Conservation (phyloP, 495 filamentous ascomycete species). For the Monascus purpureus region DNA sequence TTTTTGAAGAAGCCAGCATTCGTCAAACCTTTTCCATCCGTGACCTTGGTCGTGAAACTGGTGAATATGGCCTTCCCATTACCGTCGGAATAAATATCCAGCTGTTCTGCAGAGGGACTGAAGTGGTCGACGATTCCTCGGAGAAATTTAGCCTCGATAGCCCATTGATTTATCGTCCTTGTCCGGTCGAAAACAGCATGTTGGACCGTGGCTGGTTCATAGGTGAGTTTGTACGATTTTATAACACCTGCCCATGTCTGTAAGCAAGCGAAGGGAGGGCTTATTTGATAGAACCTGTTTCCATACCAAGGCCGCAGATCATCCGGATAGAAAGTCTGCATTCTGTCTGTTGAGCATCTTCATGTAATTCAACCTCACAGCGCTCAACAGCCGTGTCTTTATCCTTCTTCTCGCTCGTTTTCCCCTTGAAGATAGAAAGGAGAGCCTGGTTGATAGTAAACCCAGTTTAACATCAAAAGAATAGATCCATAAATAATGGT, state of each 20-base stretch:
- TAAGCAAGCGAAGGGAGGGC: too few relatives aligned
- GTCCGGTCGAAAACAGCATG: conserved; percentile 75
- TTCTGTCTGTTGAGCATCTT: conserved; percentile 52
- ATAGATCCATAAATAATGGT: neutral
- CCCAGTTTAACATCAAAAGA: neutral
- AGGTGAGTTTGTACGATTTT: conserved; percentile 83
- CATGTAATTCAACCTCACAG: conserved; percentile 74
- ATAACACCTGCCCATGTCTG: conserved; percentile 81
- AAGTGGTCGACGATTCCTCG: conserved; percentile 87
- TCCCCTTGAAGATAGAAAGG: conserved; percentile 59
- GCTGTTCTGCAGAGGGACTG: conserved; percentile 74
- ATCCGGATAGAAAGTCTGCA: conserved; percentile 74
- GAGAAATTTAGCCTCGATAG: conserved; percentile 56
- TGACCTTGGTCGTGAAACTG: conserved; percentile 87
- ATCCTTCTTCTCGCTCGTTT: conserved; percentile 45
- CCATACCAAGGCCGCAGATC: conserved; percentile 67
- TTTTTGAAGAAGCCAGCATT: too few relatives aligned
- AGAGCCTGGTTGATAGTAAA: conserved; percentile 37
- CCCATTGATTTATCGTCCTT: conserved; percentile 61
- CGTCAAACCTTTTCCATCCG: conserved; percentile 73
- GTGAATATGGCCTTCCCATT: conserved; percentile 59
- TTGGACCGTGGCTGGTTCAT: conserved; percentile 67
- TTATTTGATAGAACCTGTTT: neutral
- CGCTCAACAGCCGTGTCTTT: conserved; percentile 69
- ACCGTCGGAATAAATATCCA: conserved; percentile 70